phyloP scores from a whole-genome alignment of 2,329 filamentous ascomycete genomes.

The Lasiodiplodia theobromae region DNA sequence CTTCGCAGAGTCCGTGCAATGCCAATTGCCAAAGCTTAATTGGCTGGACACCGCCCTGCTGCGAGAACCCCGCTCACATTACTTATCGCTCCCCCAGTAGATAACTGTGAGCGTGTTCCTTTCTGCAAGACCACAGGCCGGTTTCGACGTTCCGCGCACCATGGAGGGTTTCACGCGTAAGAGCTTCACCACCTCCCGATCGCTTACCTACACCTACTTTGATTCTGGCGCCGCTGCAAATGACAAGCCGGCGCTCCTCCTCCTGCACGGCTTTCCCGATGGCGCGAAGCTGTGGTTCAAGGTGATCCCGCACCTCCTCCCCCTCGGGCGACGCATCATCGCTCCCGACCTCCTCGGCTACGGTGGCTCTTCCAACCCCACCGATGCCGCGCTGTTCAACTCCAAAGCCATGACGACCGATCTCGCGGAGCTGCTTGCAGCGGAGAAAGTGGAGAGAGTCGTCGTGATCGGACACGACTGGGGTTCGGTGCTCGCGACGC shows the following conservation, averaged over 20 bases:
- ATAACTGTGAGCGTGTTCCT: too few relatives aligned
- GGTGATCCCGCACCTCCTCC: conserved; percentile 50
- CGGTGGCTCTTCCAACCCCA: conserved; percentile 46
- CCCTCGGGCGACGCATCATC: conserved; percentile 49
- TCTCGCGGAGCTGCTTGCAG: conserved; percentile 39
- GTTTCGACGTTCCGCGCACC: not conserved
- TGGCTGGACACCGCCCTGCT: too few relatives aligned
- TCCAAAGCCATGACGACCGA: conserved; percentile 38
- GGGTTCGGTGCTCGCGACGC: conserved; percentile 51
- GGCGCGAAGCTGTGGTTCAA: conserved; percentile 54
- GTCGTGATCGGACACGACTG: conserved; percentile 57
- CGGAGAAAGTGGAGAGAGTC: conserved; percentile 34
- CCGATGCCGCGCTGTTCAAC: conserved; percentile 36
- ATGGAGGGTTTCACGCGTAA: conserved; percentile 42
- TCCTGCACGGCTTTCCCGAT: conserved; percentile 62
- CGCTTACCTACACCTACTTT: conserved; percentile 41
- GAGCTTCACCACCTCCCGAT: conserved; percentile 38
- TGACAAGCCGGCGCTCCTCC: conserved; percentile 34
- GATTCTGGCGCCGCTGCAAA: conserved; percentile 33
- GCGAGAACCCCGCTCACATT: too few relatives aligned
- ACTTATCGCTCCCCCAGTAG: too few relatives aligned
- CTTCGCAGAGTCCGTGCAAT: too few relatives aligned
- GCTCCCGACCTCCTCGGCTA: conserved; percentile 50
- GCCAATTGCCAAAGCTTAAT: too few relatives aligned
- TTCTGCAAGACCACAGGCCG: too few relatives aligned